Base-by-base conservation (phyloP, 352 stramenopile species). In the Phytophthora crassamura region DNA sequence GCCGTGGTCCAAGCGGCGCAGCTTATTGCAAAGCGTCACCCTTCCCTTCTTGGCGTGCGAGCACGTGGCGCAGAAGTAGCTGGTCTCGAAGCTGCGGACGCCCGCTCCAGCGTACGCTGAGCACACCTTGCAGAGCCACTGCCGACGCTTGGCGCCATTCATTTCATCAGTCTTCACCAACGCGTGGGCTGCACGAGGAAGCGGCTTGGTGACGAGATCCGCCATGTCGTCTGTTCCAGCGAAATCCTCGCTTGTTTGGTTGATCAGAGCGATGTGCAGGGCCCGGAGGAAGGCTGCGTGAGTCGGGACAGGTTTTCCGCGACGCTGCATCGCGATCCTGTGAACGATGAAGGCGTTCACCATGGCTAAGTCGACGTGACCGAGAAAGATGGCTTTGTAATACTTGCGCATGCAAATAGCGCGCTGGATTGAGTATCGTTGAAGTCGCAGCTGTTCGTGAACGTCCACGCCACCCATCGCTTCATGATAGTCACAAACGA, bases 341-440 rank as follows among this genome's bases (percentile, higher is more conserved):
- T 69, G 41, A 4, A 76, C 30, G 50, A 76, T 57, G 36, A 63
- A 75, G 7, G 20, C 41, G 15, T 75, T 75, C 5, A 70, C 51
- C 30, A 70, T 46, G 2, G 62, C 51, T 22, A 67, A 55, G 28
- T 75, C 67, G 0, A 75, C 45, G n/a, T 72, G 16, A 1, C 52
- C 61, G 1, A 76, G 39, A 49, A 76, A 69, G 14, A 72, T 41
- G 3, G 33, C 28, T n/a, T 72, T 76, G 68, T 72, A 67, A 47
- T 72, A 72, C 42, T 71, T 69, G 1, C 33, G 8, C 35, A 76
- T 54, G 0, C 46, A 0, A 39, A 43, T 40, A 12, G 39, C 32
- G 0, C 42, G 56, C 22, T 75, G 60, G 5, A 75, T 59, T n/a
- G n/a, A n/a, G n/a, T n/a, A n/a, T n/a, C n/a, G n/a, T n/a, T n/a